Base-by-base conservation (phyloP, 495 filamentous ascomycete species). In the Stereocaulon alpinum region DNA sequence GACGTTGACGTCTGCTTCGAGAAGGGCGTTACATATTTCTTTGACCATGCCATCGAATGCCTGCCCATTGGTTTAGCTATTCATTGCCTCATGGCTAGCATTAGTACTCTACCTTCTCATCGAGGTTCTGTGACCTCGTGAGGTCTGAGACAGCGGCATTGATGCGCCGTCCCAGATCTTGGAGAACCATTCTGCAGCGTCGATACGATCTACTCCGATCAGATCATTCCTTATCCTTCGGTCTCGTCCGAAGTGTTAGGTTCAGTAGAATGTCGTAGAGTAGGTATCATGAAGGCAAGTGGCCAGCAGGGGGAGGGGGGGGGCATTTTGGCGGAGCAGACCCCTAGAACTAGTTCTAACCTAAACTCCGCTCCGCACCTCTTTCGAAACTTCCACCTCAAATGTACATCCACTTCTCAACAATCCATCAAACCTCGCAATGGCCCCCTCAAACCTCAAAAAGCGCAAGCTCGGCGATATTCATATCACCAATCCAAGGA, bases 31-130 rank as follows among this genome's bases (percentile, higher is more conserved):
- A 67, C 88, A 93, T 58, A 99, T 97, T 72, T 96, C 89, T 70
- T 96, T 96, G 64, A 99, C 78, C 94, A 99, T 97, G 63, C 80
- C 80, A 77, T 99, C 93, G 74, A 99, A 96, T 10, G 90, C 89
- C 91, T 96, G 70, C 41, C 30, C 24, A 45, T 37, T 11, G 50
- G 29, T 40, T 58, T 61, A 67, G 59, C 64, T 34, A 40, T 43
- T 65, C 30, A 40, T 48, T 27, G 0, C 42, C 1, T 18, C 2
- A 2, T 17, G 0, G 18, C 5, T 14, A 34, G 40, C 50, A 9
- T 58, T 7, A 15, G 27, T 14, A 47, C 2, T 40, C 29, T 67
- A 87, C 91, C 88, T 97, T 97, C 76, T 99, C 93, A 65, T 96
- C 92, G 59, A 97, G 82, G 69, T 90, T 96, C 57, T 82, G 86